Base-by-base conservation (phyloP, 2,329 filamentous ascomycete species). In the Zymoseptoria tritici region DNA sequence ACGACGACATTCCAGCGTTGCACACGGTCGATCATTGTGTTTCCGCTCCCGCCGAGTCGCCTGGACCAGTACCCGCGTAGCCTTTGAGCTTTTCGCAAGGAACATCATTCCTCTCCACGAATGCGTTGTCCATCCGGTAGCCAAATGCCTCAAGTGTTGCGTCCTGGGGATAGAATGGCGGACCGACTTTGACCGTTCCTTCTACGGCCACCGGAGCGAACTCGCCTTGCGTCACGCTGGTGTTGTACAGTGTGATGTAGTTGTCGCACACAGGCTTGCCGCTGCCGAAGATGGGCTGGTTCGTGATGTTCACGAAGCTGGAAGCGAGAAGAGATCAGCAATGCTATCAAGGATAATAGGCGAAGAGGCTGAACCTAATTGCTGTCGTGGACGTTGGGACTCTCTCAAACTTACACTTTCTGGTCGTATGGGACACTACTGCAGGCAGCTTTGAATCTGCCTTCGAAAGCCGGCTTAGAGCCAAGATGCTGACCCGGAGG, bases 221-320 rank as follows among this genome's bases (percentile, higher is more conserved):
- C n/a, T 42, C 42, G 22, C 59, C 61, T 31, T 57, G 57, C 11
- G 59, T 59, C 11, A 63, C 55, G 26, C 52, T 61, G 13, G 59
- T 57, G 50, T 61, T 59, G 57, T 56, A 61, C 9, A 63, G 57
- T 13, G 56, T 60, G 19, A 61, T 61, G 52, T 57, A 59, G 49
- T 59, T 59, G 50, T 63, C 59, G 49, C 61, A 63, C 13, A 59
- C 52, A 1, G 42, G 52, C 11, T 54, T 31, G 0, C 52, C 52
- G 2, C 54, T 52, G 55, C 54, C 57, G 7, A 64, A 64, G 9
- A 54, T 31, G 3, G 62, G 62, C 42, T 64, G 62, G 50, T 64
- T 62, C 4, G 60, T 64, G 36, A 64, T 57, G 49, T 64, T 64
- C 24, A 59, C 36, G 19, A 61, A 58, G 26, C 58, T 59, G 57